phyloP scores from a whole-genome alignment of 805 yeast species.

The Deakozyma indianensis region DNA sequence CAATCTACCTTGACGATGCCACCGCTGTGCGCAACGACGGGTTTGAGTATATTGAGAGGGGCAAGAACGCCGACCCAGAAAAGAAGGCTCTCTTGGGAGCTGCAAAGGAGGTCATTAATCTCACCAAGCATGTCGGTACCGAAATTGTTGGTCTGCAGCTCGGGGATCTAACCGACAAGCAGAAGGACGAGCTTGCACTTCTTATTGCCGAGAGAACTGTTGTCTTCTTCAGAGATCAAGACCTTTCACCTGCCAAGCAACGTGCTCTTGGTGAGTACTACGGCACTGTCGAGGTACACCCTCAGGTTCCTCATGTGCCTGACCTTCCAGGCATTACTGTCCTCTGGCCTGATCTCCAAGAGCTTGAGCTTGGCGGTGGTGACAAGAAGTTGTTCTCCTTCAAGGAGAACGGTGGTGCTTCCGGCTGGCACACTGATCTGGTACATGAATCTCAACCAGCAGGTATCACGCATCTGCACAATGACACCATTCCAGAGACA shows the following conservation, averaged over 20 bases:
- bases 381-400: constrained; percentile 10
- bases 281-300: constrained; percentile 32
- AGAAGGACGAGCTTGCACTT: constrained; percentile 34
- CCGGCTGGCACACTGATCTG: constrained; percentile 39
- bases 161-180: constrained; percentile 27
- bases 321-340: constrained; percentile 27
- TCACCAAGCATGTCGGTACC: constrained; percentile 35
- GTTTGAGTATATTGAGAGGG: constrained; percentile 21
- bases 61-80: constrained; percentile 20
- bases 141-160: constrained; percentile 35
- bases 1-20: constrained; percentile 29
- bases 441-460: constrained; percentile 45
- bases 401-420: constrained; percentile 15
- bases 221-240: constrained; percentile 36
- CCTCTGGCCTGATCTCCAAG: constrained; percentile 28
- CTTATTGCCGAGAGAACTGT: constrained; percentile 36
- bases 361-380: constrained; percentile 11
- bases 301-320: constrained; percentile 23
- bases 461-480: constrained; percentile 38
- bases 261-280: constrained; percentile 31
- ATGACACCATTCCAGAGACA: constrained; percentile 32
- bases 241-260: constrained; percentile 28
- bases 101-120: constrained; percentile 27
- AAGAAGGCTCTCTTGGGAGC: constrained; percentile 28
- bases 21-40: constrained; percentile 20